These are phyloP conservation scores for Mycena albidolilacea DNA, from an alignment of 768 basidiomycete species.

Conservation along the genomic window DNA sequence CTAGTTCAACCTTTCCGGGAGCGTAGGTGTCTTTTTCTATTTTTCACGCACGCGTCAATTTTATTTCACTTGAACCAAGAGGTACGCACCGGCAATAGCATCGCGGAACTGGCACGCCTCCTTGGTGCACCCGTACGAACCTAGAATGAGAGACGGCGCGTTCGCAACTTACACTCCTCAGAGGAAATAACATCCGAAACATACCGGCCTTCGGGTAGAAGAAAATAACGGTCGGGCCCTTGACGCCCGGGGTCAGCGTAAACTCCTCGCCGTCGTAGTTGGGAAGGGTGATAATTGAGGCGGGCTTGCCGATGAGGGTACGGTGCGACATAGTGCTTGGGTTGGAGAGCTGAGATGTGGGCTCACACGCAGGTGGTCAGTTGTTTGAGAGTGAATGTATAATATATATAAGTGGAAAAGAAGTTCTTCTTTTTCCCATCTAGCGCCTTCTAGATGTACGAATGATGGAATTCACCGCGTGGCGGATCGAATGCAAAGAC, in stretches of 20 bases:
- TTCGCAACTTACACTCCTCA: neutral
- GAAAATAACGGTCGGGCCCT: conserved; percentile 79
- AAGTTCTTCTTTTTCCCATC: conserved; percentile 6
- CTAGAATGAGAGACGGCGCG: conserved; percentile 48
- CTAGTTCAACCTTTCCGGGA: conserved; percentile 71
- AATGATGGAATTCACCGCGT: conserved; percentile 10
- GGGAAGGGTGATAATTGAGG: conserved; percentile 76
- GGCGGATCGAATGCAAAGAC: neutral
- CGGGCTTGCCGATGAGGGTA: conserved; percentile 72
- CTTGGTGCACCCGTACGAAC: conserved; percentile 83
- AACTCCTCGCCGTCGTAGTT: conserved; percentile 75
- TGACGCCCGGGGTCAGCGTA: conserved; percentile 71
- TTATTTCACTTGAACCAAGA: neutral
- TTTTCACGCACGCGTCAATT: neutral
- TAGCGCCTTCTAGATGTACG: neutral
- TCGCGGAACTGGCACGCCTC: conserved; percentile 90
- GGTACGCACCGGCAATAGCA: conserved; percentile 72
- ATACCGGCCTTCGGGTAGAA: conserved; percentile 83
- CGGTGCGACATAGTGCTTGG: conserved; percentile 58
- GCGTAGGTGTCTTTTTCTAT: conserved; percentile 78
- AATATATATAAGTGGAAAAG: conserved; percentile 4
- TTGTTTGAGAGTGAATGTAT: neutral
- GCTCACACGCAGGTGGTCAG: neutral
- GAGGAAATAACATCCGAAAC: neutral
- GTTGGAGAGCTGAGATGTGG: too few species aligned